Base-by-base conservation (phyloP, 192 early-diverging fungal species). In the Linnemannia elongata region DNA sequence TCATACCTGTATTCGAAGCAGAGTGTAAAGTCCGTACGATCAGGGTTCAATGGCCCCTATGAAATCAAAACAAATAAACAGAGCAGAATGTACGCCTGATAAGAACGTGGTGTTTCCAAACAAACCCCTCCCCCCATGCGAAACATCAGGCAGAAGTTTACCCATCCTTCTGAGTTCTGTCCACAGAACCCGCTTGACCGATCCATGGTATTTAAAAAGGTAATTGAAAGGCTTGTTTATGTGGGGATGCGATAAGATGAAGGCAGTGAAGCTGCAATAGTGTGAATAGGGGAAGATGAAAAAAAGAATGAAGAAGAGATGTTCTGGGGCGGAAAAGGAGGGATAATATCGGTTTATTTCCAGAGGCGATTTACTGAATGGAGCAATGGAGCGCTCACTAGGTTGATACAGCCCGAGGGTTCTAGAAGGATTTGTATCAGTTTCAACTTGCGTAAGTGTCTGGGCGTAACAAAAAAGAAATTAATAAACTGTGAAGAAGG, bases 1-100 rank as follows among this genome's bases (percentile, higher is more conserved):
- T 1, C 38, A 49, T 78, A 86, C 84, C 84, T 86, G 71, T 86
- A 86, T 45, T 86, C 84, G 39, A 81, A 86, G 75, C 84, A 86
- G 4, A 86, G 75, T 0, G 84, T 86, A 33, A 81, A 74, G 75
- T 81, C 79, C 12, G 30, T 36, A 1, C 79, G 75, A 66, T 39
- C 42, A 42, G 84, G 84, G 74, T 75, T 74, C 17, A 76, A 24
- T 10, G 79, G 79, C 7, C 84, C 84, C 84, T 86, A 72, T 3
- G 20, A 74, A 36, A 39, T 5, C 38, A 39, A 47, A 55, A 72
- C 22, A 30, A 42, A 60, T 1, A 9, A 30, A 55, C 0, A 17
- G 7, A 45, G 12, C 8, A 69, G n/a, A 10, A 68, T 24, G n/a
- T 30, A 42, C 49, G 24, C 20, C 30, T 33, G 38, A n/a, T 75